Conservation (phyloP, 306 rosid species). For the Sophora flavescens region DNA sequence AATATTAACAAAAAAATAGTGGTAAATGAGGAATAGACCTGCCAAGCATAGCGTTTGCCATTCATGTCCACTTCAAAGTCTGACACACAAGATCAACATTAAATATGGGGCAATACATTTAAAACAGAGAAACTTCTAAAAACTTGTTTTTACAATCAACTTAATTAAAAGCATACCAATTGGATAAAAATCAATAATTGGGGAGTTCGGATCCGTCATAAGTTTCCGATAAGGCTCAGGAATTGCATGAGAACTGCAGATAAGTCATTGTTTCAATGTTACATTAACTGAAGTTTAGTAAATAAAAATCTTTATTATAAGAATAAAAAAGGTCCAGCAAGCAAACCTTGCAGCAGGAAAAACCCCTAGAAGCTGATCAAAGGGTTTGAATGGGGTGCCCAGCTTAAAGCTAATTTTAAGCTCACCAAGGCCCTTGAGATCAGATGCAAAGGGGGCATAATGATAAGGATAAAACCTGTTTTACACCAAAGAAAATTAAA, state of each 20-base stretch:
- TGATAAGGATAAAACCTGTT: conserved; percentile 99
- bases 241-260: conserved; percentile 92
- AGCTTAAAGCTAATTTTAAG: conserved; percentile 70
- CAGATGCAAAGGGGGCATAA: conserved; percentile 98
- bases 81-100: conserved; percentile 52
- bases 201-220: conserved; percentile 86
- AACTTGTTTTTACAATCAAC: background rate
- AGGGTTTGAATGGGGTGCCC: conserved; percentile 95
- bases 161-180: conserved; percentile 61
- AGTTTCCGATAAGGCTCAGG: conserved; percentile 86
- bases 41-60: conserved; percentile 97
- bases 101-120: conserved; percentile 12
- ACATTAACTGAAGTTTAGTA: background rate
- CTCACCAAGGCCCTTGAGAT: conserved; percentile 79
- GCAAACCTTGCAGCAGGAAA: conserved; percentile 96
- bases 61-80: conserved; percentile 99
- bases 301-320: background rate
- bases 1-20: background rate
- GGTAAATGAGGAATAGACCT: conserved; percentile 61
- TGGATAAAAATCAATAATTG: conserved; percentile 93
- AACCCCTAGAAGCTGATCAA: conserved; percentile 96
- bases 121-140: conserved; percentile 5
- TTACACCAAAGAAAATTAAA: background rate
- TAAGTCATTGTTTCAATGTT: conserved; percentile 33
- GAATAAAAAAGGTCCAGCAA: conserved; percentile 1